These are phyloP conservation scores for Gigaspora rosea DNA, from an alignment of 192 early-diverging fungal genomes.

Conservation along the genomic window DNA sequence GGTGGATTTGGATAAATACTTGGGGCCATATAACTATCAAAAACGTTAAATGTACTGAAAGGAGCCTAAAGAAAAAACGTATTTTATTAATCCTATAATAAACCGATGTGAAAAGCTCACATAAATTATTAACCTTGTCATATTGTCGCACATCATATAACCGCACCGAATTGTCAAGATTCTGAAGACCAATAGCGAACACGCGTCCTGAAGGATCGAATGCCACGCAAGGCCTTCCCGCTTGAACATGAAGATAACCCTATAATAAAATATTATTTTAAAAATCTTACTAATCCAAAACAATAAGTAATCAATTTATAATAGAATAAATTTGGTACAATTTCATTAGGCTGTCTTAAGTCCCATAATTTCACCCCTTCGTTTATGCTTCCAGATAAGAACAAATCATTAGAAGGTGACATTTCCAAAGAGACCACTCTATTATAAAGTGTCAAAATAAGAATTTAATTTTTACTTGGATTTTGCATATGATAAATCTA, in stretches of 20 bases:
- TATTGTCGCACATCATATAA: slow-evolving; percentile 76
- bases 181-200: slow-evolving; percentile 62
- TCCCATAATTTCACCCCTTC: slow-evolving; percentile 88
- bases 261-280: slow-evolving; percentile 10
- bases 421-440: slow-evolving; percentile 81
- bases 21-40: slow-evolving; percentile 34
- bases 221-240: slow-evolving; percentile 56
- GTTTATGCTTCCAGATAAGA: slow-evolving; percentile 81
- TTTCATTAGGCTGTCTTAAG: slow-evolving; percentile 59
- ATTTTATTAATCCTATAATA: slow-evolving; percentile 3
- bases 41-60: slow-evolving; percentile 43
- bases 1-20: slow-evolving; percentile 16
- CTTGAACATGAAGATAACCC: slow-evolving; percentile 42
- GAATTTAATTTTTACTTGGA: not conserved
- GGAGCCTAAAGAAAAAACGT: slow-evolving; percentile 41
- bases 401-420: slow-evolving; percentile 77
- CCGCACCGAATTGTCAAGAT: slow-evolving; percentile 50
- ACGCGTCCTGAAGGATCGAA: slow-evolving; percentile 82
- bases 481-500: not conserved
- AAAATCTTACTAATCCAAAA: slow-evolving; percentile 7
- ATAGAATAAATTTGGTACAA: slow-evolving; percentile 41
- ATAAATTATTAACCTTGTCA: slow-evolving; percentile 37
- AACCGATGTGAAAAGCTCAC: not conserved
- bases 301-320: not conserved
- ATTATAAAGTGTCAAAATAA: not conserved